Conservation (phyloP, 2,329 filamentous ascomycete species). For the Monosporascus sp. region DNA sequence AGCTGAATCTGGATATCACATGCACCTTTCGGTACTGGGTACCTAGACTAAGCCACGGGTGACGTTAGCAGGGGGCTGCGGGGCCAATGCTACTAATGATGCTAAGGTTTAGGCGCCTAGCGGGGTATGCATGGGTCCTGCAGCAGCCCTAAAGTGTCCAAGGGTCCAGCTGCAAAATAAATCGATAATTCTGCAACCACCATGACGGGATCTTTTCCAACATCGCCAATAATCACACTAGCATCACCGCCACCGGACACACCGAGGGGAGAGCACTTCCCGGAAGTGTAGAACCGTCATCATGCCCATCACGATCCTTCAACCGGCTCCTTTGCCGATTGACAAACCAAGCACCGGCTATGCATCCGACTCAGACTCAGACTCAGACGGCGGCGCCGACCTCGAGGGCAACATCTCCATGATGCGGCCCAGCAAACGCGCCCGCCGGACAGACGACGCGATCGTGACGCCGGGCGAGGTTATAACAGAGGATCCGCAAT, state of each 20-base stretch:
- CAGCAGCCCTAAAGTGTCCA: too few relatives aligned
- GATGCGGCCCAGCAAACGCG: conserved; percentile 33
- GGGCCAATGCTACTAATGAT: neutral
- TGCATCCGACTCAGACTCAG: conserved; percentile 17
- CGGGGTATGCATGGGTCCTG: conserved; percentile 4
- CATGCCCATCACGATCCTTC: conserved; percentile 31
- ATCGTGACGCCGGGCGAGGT: conserved; percentile 86
- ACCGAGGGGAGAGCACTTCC: neutral
- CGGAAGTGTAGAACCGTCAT: neutral
- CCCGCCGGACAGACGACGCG: conserved; percentile 25
- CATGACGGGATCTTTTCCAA: conserved; percentile 8
- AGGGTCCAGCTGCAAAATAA: too few relatives aligned
- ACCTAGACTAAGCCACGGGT: neutral
- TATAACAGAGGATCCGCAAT: conserved; percentile 89
- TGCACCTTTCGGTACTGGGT: neutral
- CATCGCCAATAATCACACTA: neutral
- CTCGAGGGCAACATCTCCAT: conserved; percentile 41
- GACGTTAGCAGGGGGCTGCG: neutral
- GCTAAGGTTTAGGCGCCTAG: neutral
- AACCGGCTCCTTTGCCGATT: conserved; percentile 17
- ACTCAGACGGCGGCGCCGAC: conserved; percentile 40
- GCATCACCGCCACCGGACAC: conserved; percentile 1
- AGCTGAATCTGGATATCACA: conserved; percentile 4
- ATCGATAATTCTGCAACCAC: too few relatives aligned
- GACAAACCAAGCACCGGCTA: conserved; percentile 6